A percentile compares a stretch with the other conserved stretches of the same genome.
These are phyloP conservation scores for Vitis hybrid DNA, from an alignment of 177 flowering plant genomes.

Conservation along the genomic window DNA sequence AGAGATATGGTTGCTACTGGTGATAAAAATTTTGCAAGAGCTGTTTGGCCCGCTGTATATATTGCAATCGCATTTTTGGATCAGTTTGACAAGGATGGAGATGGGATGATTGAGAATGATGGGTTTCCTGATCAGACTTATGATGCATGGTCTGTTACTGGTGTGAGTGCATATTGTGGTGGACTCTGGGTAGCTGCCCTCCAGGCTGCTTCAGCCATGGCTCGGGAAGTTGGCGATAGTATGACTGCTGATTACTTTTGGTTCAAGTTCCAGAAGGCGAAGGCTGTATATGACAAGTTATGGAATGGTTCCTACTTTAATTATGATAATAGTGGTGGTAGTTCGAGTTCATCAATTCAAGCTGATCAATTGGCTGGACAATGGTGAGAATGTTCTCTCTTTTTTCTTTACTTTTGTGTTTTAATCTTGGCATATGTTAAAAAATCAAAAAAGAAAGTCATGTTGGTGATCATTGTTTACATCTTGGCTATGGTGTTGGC, in stretches of 20 bases:
- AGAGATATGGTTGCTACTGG: conserved; percentile 77
- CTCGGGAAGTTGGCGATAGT: conserved; percentile 62
- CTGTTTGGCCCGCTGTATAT: conserved; percentile 89
- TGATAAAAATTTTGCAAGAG: conserved; percentile 59
- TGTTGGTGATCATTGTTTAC: no score
- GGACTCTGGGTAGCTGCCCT: conserved; percentile 92
- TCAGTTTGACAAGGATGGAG: conserved; percentile 84
- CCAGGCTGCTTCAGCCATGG: conserved; percentile 85
- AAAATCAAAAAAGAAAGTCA: no score
- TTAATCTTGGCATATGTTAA: no score
- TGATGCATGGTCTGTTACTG: conserved; percentile 78
- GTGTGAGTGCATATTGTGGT: conserved; percentile 91
- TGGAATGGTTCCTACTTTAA: conserved; percentile 93
- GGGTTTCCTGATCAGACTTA: conserved; percentile 96
- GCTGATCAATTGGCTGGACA: conserved; percentile 89
- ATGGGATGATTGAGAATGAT: conserved; percentile 95
- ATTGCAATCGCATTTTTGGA: conserved; percentile 83
- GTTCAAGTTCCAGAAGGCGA: conserved; percentile 68
- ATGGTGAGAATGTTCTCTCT: conserved; percentile 40
- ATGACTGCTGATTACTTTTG: conserved; percentile 61
- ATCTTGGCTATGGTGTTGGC: no score
- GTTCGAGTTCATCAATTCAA: conserved; percentile 64
- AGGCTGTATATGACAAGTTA: conserved; percentile 54
- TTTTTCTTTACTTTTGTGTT: no score
- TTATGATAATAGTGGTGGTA: conserved; percentile 65